phyloP scores from a whole-genome alignment of 1,284 basidiomycete genomes.

The Rhodotorula sp. region DNA sequence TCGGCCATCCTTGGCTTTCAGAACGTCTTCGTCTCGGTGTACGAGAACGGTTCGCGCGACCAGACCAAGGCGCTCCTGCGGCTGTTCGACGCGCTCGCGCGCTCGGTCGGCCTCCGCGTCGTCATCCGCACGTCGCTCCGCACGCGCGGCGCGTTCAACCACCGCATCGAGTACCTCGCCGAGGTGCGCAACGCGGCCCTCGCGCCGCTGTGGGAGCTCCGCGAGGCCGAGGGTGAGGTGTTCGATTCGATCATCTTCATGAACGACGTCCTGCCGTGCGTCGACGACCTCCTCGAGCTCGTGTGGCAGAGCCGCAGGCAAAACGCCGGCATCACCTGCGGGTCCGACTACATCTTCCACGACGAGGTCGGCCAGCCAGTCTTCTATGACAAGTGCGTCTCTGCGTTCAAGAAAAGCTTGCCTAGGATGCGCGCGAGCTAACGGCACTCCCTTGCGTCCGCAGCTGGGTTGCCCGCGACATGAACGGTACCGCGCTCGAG shows the following conservation, averaged over 20 bases:
- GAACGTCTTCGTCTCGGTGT: conserved; percentile 94
- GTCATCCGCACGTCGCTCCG: conserved; percentile 87
- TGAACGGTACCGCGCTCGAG: conserved; percentile 94
- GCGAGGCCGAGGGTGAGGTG: conserved; percentile 83
- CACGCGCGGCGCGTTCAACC: conserved; percentile 91
- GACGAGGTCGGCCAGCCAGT: conserved; percentile 85
- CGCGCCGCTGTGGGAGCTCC: conserved; percentile 84
- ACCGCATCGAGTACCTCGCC: conserved; percentile 96
- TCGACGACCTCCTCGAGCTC: conserved; percentile 91
- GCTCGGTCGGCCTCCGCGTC: conserved; percentile 82
- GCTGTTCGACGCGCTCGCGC: conserved; percentile 86
- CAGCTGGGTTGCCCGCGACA: conserved; percentile 88
- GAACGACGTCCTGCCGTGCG: conserved; percentile 91
- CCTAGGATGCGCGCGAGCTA: too few species aligned
- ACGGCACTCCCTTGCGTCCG: background rate
- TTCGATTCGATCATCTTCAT: conserved; percentile 96
- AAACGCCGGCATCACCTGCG: conserved; percentile 94
- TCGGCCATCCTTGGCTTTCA: conserved; percentile 87
- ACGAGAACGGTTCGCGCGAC: conserved; percentile 94
- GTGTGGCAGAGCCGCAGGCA: conserved; percentile 88
- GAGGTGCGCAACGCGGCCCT: conserved; percentile 94
- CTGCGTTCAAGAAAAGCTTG: too few species aligned
- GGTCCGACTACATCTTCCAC: conserved; percentile 97
- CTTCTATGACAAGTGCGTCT: conserved; percentile 78
- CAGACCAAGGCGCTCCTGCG: conserved; percentile 92